These are phyloP conservation scores for Penicillium taxi DNA, from an alignment of 495 filamentous ascomycete genomes.

Conservation along the genomic window DNA sequence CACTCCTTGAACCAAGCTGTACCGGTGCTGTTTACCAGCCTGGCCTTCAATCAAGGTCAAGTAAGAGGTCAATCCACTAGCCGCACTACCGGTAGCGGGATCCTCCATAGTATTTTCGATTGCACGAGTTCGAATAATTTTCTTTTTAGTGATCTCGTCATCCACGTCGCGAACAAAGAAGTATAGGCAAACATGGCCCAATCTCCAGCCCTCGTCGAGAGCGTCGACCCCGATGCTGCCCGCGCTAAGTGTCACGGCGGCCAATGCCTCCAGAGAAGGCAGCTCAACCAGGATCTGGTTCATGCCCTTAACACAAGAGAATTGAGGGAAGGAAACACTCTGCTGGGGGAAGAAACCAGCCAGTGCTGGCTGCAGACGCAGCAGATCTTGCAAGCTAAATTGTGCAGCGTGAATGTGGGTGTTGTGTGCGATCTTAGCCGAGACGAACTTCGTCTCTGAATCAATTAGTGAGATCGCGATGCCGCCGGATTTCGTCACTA, in stretches of 20 bases:
- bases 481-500: conserved; percentile 57
- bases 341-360: conserved; percentile 13
- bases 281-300: conserved; percentile 56
- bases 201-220: conserved; percentile 55
- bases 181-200: conserved; percentile 45
- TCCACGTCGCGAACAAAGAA: conserved; percentile 47
- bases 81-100: conserved; percentile 62
- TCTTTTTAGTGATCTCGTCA: conserved; percentile 19
- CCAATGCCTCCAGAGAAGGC: conserved; percentile 29
- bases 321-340: conserved; percentile 18
- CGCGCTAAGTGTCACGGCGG: conserved; percentile 19
- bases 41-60: conserved; percentile 40
- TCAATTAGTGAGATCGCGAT: conserved; percentile 38
- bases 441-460: conserved; percentile 21
- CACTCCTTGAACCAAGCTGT: conserved; percentile 61
- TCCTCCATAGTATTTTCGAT: conserved; percentile 55
- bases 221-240: conserved; percentile 13
- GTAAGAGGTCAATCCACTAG: conserved; percentile 50
- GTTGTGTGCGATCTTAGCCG: conserved; percentile 56
- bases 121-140: conserved; percentile 34
- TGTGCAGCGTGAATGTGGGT: conserved; percentile 49
- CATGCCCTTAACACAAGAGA: conserved; percentile 53
- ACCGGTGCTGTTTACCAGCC: conserved; percentile 26
- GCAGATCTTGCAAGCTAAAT: conserved; percentile 21
- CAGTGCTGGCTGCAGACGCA: conserved; percentile 26